Conservation (phyloP, 108 stramenopile species). For the Mayamaea pseudoterrestris region DNA sequence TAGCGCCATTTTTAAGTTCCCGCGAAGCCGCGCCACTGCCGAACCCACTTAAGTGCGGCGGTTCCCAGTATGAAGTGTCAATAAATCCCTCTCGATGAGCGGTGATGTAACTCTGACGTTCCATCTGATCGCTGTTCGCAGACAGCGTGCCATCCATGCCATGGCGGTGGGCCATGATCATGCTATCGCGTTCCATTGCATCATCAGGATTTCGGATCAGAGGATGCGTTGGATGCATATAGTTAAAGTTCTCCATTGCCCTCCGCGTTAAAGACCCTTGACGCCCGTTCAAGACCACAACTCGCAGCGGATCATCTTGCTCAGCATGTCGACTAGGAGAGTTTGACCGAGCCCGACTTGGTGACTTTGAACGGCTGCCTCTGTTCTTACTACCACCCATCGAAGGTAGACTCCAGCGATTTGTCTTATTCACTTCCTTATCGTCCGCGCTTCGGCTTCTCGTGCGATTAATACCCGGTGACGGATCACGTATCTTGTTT, state of each 20-base stretch:
- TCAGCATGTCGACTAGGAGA: neutral
- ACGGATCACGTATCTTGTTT: neutral
- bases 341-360: neutral
- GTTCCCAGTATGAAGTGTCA: neutral
- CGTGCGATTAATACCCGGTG: conserved; percentile 2
- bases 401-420: no score
- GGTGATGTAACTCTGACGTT: conserved; percentile 8
- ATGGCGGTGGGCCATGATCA: neutral
- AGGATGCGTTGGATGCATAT: no score
- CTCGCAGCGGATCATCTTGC: neutral
- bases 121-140: neutral
- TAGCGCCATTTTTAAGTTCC: neutral
- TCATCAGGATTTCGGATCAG: no score
- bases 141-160: neutral
- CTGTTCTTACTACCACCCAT: neutral
- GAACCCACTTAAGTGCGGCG: neutral
- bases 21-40: neutral
- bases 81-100: conserved; percentile 8
- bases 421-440: no score
- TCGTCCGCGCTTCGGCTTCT: neutral
- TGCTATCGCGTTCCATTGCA: neutral
- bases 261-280: no score
- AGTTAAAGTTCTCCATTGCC: no score
- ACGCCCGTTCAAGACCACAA: neutral
- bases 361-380: neutral